Evolutionary conservation across 495 filamentous ascomycete species (phyloP).

Genomic region (Echria macrotheca): DNA sequence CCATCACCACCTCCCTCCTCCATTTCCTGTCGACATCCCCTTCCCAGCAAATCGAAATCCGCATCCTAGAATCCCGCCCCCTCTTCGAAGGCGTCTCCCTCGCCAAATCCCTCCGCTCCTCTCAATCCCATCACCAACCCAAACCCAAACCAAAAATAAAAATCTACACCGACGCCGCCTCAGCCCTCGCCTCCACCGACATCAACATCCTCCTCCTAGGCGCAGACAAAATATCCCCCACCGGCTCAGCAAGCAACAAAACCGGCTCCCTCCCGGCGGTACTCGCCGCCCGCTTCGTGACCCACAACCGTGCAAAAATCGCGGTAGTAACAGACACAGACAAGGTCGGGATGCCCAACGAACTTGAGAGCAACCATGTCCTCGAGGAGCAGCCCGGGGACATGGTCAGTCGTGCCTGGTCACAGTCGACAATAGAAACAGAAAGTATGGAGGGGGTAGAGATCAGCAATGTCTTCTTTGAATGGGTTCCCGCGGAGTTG

Average conservation of each 20-base stretch:
- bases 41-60: slow-evolving; percentile 42
- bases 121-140: slow-evolving; percentile 20
- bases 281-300: slow-evolving; percentile 42
- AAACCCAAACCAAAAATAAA: slow-evolving; percentile 27
- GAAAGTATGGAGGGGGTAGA: slow-evolving; percentile 27
- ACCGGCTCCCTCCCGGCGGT: slow-evolving; percentile 55
- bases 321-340: slow-evolving; percentile 53
- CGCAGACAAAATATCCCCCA: slow-evolving; percentile 53
- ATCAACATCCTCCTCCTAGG: slow-evolving; percentile 56
- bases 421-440: no score
- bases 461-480: slow-evolving; percentile 59
- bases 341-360: slow-evolving; percentile 50
- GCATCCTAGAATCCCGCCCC: slow-evolving; percentile 60
- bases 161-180: slow-evolving; percentile 57
- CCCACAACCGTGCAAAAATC: slow-evolving; percentile 31
- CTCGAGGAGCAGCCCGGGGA: slow-evolving; percentile 44
- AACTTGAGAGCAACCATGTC: slow-evolving; percentile 25
- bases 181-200: slow-evolving; percentile 42
- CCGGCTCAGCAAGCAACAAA: slow-evolving; percentile 61
- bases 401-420: slow-evolving; percentile 48
- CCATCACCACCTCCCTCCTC: slow-evolving; percentile 39
- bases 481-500: slow-evolving; percentile 53
- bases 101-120: slow-evolving; percentile 26
- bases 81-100: slow-evolving; percentile 58
- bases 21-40: slow-evolving; percentile 15